Percentiles rank a stretch among this genome's conserved stretches.
These are phyloP conservation scores for Ganoderma resinaceum DNA, from an alignment of 1,284 basidiomycete species.

Conservation along the genomic window DNA sequence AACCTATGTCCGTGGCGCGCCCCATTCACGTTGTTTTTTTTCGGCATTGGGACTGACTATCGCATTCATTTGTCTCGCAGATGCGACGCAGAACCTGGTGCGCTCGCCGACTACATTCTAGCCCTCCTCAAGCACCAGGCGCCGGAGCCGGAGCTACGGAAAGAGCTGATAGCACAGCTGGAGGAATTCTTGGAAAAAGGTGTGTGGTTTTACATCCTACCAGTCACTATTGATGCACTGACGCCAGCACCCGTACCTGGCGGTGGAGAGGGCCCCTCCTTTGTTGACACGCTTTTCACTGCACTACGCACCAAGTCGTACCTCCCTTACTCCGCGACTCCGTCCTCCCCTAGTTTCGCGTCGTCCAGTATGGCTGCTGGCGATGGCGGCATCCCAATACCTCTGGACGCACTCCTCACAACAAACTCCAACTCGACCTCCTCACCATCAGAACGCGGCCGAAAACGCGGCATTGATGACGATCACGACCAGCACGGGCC, in stretches of 20 bases:
- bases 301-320: constrained; percentile 85
- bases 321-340: constrained; percentile 64
- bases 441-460: constrained; percentile 56
- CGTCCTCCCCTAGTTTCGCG: constrained; percentile 44
- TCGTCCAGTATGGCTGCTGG: constrained; percentile 23
- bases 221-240: neutral
- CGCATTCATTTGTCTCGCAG: constrained; percentile 48
- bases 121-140: constrained; percentile 94
- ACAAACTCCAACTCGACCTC: constrained; percentile 46
- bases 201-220: constrained; percentile 41
- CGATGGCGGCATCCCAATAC: constrained; percentile 79
- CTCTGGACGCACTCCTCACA: constrained; percentile 67
- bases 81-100: constrained; percentile 95
- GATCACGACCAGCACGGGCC: constrained; percentile 66
- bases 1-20: constrained; percentile 74
- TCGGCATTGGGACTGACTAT: constrained; percentile 9
- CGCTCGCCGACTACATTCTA: constrained; percentile 93
- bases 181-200: constrained; percentile 94
- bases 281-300: constrained; percentile 87
- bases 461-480: constrained; percentile 72
- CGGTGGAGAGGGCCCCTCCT: constrained; percentile 72
- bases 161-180: constrained; percentile 80
- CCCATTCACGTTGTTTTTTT: constrained; percentile 21
- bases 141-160: constrained; percentile 82
- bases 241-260: constrained; percentile 1